Evolutionary conservation across 805 yeast genomes (phyloP), one percentile per base, ranked within the genome.

Genomic region (Suhomyces sp.): DNA sequence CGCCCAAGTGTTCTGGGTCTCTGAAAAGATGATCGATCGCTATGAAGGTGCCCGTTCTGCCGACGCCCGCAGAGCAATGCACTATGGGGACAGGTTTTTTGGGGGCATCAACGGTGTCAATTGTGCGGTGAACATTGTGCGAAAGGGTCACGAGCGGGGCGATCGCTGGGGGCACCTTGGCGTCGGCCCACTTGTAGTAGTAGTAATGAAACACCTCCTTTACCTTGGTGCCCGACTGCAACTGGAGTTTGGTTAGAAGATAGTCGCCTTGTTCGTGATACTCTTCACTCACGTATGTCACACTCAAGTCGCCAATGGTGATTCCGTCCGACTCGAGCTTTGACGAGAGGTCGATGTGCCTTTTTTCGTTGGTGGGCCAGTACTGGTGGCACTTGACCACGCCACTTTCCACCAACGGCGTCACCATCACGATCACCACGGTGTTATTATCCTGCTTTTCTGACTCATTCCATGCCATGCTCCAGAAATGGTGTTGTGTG

Each of bases 31-130:
- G 72, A 63, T 68, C 77, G 55, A 67, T 58, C 5, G 74, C 73
- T 38, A 70, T 71, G 50, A 71, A 69, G 0, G 77, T 71, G 2
- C 77, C 78, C 0, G 98, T 90, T 53, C 99, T 76, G 17, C 99
- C 99, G 64, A 96, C 91, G 0, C 99, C 99, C 1, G 98, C 98
- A 6, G 97, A 90, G 65, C 99, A 93, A 69, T 93, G 98, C 9
- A 66, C 65, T 6, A 66, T 57, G 4, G 69, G 76, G 3, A 57
- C 48, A 1, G 62, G 59, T 35, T 17, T 38, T 48, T 12, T 22
- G 23, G 44, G 6, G n/a, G 44, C 5, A 6, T 17, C 44, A 35
- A 35, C 17, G 19, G 2, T 15, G 6, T 19, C 49, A 3, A 47
- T 27, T 8, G 49, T 47, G 22, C 12, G 27, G 36, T 55, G 49